A percentile compares a stretch with the other conserved stretches of the same genome.
phyloP scores from a whole-genome alignment of 2,329 filamentous ascomycete species.

The Trichoderma sp. region DNA sequence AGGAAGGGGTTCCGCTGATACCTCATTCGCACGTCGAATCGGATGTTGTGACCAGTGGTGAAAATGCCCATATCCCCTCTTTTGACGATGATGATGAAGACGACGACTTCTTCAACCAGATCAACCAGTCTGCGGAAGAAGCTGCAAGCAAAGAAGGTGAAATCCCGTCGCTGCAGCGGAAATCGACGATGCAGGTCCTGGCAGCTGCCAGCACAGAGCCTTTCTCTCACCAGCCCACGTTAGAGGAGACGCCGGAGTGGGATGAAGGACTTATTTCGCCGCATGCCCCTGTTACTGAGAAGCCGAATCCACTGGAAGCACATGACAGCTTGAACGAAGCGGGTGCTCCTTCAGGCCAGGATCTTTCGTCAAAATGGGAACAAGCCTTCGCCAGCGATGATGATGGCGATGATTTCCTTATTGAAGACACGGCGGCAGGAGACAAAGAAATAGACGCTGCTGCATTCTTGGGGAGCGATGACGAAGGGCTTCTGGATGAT shows the following conservation, averaged over 20 bases:
- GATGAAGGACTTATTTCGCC: conserved; percentile 27
- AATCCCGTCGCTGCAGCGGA: conserved; percentile 52
- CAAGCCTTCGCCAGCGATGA: conserved; percentile 75
- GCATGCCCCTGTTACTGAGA: conserved; percentile 19
- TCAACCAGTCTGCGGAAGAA: conserved; percentile 31
- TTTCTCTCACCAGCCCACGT: conserved; percentile 30
- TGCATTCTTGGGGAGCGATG: conserved; percentile 75
- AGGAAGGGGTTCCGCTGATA: conserved; percentile 67
- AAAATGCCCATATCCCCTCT: conserved; percentile 20
- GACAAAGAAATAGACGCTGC: conserved; percentile 54
- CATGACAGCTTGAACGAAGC: not conserved
- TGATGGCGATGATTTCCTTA: conserved; percentile 62
- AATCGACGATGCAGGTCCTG: conserved; percentile 67
- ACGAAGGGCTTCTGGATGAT: conserved; percentile 80
- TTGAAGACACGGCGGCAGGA: conserved; percentile 52
- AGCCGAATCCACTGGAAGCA: not conserved
- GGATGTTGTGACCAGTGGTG: not conserved
- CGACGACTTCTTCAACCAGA: conserved; percentile 61
- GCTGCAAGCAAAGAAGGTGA: conserved; percentile 20
- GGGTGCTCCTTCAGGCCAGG: conserved; percentile 45
- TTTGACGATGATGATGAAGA: conserved; percentile 51
- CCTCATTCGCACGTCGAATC: conserved; percentile 30
- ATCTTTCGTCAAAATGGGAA: conserved; percentile 78
- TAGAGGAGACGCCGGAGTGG: conserved; percentile 32
- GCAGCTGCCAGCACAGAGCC: conserved; percentile 43